Percentiles rank a stretch among this genome's conserved stretches.
phyloP scores from a whole-genome alignment of 331 rosid genomes.

The Telfairia occidentalis region DNA sequence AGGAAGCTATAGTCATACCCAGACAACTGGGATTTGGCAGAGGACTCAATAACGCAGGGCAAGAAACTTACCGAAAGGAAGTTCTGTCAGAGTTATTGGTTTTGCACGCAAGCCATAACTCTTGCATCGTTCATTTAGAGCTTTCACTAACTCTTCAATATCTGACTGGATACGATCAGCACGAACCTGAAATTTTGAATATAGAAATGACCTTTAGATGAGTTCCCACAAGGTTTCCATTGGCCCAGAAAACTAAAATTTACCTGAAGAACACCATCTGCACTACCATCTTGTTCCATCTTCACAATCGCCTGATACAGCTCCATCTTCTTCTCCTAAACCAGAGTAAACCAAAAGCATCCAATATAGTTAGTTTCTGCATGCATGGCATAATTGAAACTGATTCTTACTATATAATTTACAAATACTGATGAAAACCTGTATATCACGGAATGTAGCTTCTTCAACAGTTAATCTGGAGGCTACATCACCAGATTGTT shows the following conservation, averaged over 20 bases:
- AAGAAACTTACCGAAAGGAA: constrained; percentile 71
- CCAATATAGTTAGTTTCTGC: constrained; percentile 4
- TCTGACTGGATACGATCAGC: constrained; percentile 58
- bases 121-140: constrained; percentile 88
- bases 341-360: background rate
- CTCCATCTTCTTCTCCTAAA: constrained; percentile 64
- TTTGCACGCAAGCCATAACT: constrained; percentile 73
- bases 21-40: constrained; percentile 7
- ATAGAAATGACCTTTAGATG: constrained; percentile 18
- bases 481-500: constrained; percentile 90
- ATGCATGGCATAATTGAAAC: background rate
- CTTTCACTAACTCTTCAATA: constrained; percentile 71
- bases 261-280: constrained; percentile 67
- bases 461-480: constrained; percentile 86
- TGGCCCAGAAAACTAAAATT: constrained; percentile 15
- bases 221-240: constrained; percentile 11
- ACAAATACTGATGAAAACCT: constrained; percentile 34
- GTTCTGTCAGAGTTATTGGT: constrained; percentile 77
- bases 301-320: constrained; percentile 72
- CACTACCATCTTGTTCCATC: constrained; percentile 67
- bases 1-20: background rate
- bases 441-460: constrained; percentile 83
- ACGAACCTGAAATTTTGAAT: constrained; percentile 48
- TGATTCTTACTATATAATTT: constrained; percentile 3
- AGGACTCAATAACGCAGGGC: constrained; percentile 11